Conservation (phyloP, 352 stramenopile species). For the Phytophthora crassamura region DNA sequence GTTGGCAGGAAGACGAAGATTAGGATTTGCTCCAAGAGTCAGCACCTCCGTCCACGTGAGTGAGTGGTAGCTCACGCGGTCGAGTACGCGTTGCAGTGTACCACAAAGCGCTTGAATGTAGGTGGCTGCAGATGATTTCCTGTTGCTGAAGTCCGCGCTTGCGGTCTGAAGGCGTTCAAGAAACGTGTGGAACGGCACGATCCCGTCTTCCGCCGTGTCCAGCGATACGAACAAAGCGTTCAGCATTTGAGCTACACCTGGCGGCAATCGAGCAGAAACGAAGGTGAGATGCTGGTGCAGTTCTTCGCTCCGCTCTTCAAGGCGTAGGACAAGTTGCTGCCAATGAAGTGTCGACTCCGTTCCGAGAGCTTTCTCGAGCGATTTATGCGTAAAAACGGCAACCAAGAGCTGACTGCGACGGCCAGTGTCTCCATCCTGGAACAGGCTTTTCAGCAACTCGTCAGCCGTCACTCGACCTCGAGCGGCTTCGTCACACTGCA, state of each 20-base stretch:
- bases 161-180: slow-evolving; percentile 37
- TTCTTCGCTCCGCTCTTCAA: slow-evolving; percentile 44
- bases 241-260: slow-evolving; percentile 26
- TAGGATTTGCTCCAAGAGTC: slow-evolving; percentile 17
- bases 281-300: slow-evolving; percentile 48
- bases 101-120: slow-evolving; percentile 38
- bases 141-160: slow-evolving; percentile 25
- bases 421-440: slow-evolving; percentile 11
- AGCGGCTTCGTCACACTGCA: slow-evolving; percentile 27
- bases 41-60: slow-evolving; percentile 35
- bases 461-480: slow-evolving; percentile 28
- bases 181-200: slow-evolving; percentile 52
- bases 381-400: slow-evolving; percentile 17
- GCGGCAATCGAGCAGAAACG: slow-evolving; percentile 35
- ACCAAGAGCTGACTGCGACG: slow-evolving; percentile 20
- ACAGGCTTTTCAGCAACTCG: slow-evolving; percentile 12
- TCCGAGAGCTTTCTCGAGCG: slow-evolving; percentile 35
- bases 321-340: slow-evolving; percentile 61
- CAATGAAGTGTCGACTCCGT: slow-evolving; percentile 51
- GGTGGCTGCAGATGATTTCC: slow-evolving; percentile 23
- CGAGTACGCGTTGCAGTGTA: slow-evolving; percentile 37
- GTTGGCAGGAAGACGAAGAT: slow-evolving; percentile 24
- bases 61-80: slow-evolving; percentile 35
- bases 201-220: slow-evolving; percentile 49
- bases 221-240: slow-evolving; percentile 46